Evolutionary conservation across 78 protist genomes (phyloP).

Genomic region (Planoprotostelium fungivorum): DNA sequence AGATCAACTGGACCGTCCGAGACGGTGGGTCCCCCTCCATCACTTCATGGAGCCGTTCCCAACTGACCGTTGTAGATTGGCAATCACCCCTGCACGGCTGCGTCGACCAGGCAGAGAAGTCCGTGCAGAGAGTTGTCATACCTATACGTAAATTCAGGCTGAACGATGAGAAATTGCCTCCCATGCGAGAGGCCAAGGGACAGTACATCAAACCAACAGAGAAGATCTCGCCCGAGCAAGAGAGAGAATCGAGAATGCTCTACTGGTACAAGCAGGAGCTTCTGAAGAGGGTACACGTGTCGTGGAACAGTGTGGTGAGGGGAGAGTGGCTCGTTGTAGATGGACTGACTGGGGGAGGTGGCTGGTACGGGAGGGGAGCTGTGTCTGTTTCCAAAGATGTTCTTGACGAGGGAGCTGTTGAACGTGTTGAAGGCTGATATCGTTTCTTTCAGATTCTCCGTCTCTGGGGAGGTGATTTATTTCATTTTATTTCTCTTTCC

Average conservation of each 20-base stretch:
- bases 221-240: constrained; percentile 8
- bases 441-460: neutral
- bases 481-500: too few species aligned
- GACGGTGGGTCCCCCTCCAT: neutral
- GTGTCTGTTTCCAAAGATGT: neutral
- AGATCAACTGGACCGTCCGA: neutral
- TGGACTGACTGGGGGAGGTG: neutral
- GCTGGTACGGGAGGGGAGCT: neutral
- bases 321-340: neutral
- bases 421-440: neutral
- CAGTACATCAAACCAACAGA: constrained; percentile 62
- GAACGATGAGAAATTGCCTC: constrained; percentile 28
- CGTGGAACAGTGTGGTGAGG: neutral
- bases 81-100: neutral
- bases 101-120: neutral
- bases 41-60: neutral
- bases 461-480: neutral
- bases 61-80: neutral
- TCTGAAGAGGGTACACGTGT: neutral
- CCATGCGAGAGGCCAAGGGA: constrained; percentile 38
- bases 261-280: neutral
- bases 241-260: neutral
- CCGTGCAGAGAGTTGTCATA: neutral
- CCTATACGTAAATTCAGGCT: neutral
- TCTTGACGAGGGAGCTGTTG: neutral